phyloP scores from a whole-genome alignment of 2,329 filamentous ascomycete species.

The Pezicula rhizophila region DNA sequence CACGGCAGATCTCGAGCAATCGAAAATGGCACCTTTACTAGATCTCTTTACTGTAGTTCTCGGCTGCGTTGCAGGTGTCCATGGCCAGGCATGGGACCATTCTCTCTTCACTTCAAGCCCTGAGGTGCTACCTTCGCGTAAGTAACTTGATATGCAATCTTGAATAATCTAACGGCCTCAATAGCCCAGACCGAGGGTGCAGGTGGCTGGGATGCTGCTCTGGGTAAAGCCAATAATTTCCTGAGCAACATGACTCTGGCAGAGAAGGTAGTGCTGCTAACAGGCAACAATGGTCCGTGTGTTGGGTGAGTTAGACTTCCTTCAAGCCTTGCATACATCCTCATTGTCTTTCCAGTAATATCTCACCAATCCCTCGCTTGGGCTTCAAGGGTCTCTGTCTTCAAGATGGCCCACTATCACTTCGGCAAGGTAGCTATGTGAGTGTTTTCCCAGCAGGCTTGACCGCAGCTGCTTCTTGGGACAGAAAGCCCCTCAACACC shows the following conservation, averaged over 20 bases:
- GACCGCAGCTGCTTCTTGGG: slow-evolving; percentile 71
- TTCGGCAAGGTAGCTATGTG: slow-evolving; percentile 31
- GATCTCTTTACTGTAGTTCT: not conserved
- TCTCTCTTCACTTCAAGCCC: not conserved
- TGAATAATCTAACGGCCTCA: not conserved
- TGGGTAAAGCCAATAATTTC: not conserved
- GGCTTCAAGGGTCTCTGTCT: slow-evolving; percentile 12
- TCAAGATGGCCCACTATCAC: slow-evolving; percentile 12
- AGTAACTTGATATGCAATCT: not conserved
- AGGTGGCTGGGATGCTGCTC: not conserved
- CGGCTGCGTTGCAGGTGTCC: not conserved
- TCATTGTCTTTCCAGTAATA: slow-evolving; percentile 6
- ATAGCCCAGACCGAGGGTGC: not conserved
- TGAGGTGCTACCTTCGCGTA: not conserved
- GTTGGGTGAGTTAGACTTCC: no score
- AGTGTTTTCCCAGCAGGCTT: slow-evolving; percentile 65
- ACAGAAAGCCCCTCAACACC: slow-evolving; percentile 60
- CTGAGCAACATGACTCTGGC: no score
- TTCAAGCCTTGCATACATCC: not conserved
- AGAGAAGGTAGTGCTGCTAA: no score
- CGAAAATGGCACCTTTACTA: not conserved
- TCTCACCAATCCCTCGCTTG: slow-evolving; percentile 10
- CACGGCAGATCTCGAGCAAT: not conserved
- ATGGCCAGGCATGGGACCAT: not conserved
- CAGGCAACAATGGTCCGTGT: not conserved